Evolutionary conservation across 2,329 filamentous ascomycete genomes (phyloP), one percentile per base, ranked within the genome.

Genomic region (Ophiostoma ips): DNA sequence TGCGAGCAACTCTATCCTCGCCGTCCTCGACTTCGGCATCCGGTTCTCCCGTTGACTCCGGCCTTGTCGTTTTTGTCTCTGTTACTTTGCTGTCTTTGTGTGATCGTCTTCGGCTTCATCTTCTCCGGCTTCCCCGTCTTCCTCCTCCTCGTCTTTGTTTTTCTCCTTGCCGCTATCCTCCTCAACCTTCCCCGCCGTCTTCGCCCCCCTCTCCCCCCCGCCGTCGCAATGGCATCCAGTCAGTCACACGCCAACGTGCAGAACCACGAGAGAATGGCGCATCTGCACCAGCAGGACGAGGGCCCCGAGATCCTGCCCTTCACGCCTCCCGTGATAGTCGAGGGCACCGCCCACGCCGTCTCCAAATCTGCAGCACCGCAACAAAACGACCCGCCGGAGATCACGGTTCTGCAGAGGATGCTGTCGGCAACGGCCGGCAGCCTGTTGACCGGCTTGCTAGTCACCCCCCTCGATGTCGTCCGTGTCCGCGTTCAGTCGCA

Each of bases 401-500:
- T 94, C 56, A 88, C 89, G 5, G 76, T 88, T 19, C 67, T 75
- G 12, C 90, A 96, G 69, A 92, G 90, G 71, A 98, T 98, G 92
- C 65, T 94, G 50, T 95, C 90, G 51, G 92, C 92, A 46, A 86
- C 90, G 57, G 83, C 84, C 50, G 92, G 92, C 53, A 96, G 89
- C 66, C 68, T 98, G 51, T 65, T 96, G 55, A 96, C 90, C 9
- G 92, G 88, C 18, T 66, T 96, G 24, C 75, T 96, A 94, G 90
- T 94, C 31, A 98, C 92, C 5, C 92, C 92, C 44, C 81, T 98
- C 48, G 92, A 98, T 62, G 92, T 98, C 55, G 92, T 98, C 54
- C 87, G 92, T 55, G 87, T 98, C 44, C 87, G 92, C 55, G 73
- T 95, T 49, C 92, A 98, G 66, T 90, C 92, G 2, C 90, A 96